Percentiles rank a stretch among this genome's conserved stretches.
phyloP scores from a whole-genome alignment of 495 filamentous ascomycete genomes.

The Trichoderma gamsii region DNA sequence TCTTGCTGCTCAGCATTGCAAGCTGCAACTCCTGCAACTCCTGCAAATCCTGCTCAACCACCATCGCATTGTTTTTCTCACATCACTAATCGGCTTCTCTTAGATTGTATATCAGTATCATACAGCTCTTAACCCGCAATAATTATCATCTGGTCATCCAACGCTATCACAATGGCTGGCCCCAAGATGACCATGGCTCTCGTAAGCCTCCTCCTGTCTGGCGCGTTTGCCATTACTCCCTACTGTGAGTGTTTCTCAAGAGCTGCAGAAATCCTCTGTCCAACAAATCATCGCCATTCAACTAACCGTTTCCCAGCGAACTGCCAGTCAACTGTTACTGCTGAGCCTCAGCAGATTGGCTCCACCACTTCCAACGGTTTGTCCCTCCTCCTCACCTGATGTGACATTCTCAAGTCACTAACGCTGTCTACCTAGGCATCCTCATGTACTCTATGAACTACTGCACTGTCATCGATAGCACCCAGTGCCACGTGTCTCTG shows the following conservation, averaged over 20 bases:
- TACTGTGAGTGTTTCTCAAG: background rate
- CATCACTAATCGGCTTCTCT: background rate
- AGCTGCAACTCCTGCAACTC: background rate
- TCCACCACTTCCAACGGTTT: slow-evolving; percentile 14
- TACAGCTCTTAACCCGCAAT: background rate
- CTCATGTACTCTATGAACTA: slow-evolving; percentile 10
- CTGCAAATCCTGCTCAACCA: background rate
- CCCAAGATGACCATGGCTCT: slow-evolving; percentile 12
- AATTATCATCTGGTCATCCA: background rate
- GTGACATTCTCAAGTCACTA: background rate
- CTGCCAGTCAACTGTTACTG: background rate
- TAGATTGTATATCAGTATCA: background rate
- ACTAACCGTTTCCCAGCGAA: background rate
- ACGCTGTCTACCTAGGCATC: background rate
- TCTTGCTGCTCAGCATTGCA: background rate
- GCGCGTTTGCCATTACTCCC: background rate
- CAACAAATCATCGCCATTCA: background rate
- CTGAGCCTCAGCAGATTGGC: slow-evolving; percentile 8
- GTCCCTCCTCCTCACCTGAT: background rate
- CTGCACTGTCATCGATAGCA: slow-evolving; percentile 13
- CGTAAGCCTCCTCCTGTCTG: slow-evolving; percentile 4
- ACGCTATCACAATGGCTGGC: background rate
- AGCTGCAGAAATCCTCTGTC: background rate
- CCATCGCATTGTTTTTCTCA: background rate
- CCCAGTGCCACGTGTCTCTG: slow-evolving; percentile 7